Base-by-base conservation (phyloP, 257 asterid genomes). In the Nemophila menziesii region DNA sequence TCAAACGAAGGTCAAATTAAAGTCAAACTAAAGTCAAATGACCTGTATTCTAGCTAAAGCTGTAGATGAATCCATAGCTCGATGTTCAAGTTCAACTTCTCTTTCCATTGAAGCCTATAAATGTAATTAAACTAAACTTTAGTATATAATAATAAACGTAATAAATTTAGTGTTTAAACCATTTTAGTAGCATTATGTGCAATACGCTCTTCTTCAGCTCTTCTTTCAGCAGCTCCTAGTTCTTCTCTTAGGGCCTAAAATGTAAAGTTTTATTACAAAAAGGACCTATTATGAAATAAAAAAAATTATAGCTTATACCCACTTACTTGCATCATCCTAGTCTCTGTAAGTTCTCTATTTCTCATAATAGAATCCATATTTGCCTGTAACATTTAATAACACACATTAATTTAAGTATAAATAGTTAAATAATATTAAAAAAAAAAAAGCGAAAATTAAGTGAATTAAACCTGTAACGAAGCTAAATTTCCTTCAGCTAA, bases 281-380 rank as follows among this genome's bases (percentile, higher is more conserved):
- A 19, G 12, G n/a, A 5, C 10, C 11, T 5, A 20, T 12, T 15
- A 41, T 41, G 26, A 41, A 16, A 41, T 22, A 19, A 29, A 19
- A n/a, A 16, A 52, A 7, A n/a, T 29, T 17, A 55, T 16, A 52
- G 21, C 29, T 9, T 20, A 21, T 22, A 49, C 14, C 49, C 48
- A 53, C 94, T 72, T 62, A 90, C 99, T 82, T 90, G 99, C 90
- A 85, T 79, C 96, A 90, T 90, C 74, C 94, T 79, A 60, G 99
- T 90, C 79, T 90, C 99, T 17, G 99, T 71, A 49, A 90, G 74
- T 72, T 90, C 99, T 69, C 99, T 77, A 68, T 68, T 90, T 61
- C 99, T 85, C 94, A 79, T 71, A 43, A 82, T 56, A 51, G 96
- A 69, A 49, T 90, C 99, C 80, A 75, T 73, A 71, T 67, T 85